Evolutionary conservation across 2,329 filamentous ascomycete genomes (phyloP).

Genomic region (Xylaria sp.): DNA sequence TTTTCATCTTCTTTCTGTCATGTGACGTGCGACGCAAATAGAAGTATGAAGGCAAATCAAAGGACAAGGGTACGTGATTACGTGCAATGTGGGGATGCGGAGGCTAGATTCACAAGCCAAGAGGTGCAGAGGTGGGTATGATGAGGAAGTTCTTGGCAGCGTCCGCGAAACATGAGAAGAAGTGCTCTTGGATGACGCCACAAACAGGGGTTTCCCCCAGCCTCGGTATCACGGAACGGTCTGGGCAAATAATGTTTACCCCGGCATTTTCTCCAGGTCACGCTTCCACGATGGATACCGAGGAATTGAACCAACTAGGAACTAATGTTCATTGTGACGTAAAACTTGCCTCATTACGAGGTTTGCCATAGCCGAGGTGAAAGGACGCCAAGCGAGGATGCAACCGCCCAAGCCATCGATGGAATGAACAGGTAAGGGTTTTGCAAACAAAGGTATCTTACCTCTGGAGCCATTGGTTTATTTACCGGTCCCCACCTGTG

Average conservation of each 20-base stretch:
- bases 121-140: conserved; percentile 28
- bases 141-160: conserved; percentile 40
- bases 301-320: neutral
- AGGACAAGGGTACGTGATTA: neutral
- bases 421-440: neutral
- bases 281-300: conserved; percentile 3
- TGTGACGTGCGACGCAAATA: conserved; percentile 26
- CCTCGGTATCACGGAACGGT: conserved; percentile 16
- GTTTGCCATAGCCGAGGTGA: conserved; percentile 28
- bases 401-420: neutral
- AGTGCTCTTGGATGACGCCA: conserved; percentile 41
- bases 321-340: conserved; percentile 28
- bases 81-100: conserved; percentile 15
- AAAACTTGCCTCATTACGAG: conserved; percentile 26
- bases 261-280: conserved; percentile 14
- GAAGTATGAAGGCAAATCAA: conserved; percentile 23
- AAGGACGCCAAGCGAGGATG: conserved; percentile 9
- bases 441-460: conserved; percentile 62
- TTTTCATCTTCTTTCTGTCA: neutral
- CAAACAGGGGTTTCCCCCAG: conserved; percentile 41
- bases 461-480: conserved; percentile 97
- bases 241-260: conserved; percentile 11
- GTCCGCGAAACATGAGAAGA: conserved; percentile 30
- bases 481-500: conserved; percentile 93
- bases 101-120: conserved; percentile 10